Conservation (phyloP, 345 rosid species). For the Citrus australasica region DNA sequence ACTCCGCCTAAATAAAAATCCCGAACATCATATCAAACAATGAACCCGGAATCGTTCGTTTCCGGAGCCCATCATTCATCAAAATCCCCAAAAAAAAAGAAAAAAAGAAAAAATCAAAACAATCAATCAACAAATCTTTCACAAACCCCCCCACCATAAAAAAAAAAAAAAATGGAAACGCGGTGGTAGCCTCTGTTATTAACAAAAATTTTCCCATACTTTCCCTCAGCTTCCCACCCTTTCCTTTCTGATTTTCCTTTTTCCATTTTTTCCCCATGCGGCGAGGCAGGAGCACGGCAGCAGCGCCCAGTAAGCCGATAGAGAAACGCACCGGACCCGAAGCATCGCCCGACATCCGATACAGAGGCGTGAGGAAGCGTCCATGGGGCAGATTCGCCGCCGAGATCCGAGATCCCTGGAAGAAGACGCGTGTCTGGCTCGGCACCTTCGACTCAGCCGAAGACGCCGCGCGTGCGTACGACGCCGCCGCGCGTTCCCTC, state of each 20-base stretch:
- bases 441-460: constrained; percentile 38
- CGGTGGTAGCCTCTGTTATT: background rate
- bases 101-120: background rate
- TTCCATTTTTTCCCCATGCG: constrained; percentile 6
- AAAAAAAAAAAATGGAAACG: background rate
- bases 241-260: background rate
- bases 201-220: background rate
- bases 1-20: background rate
- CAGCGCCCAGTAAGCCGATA: background rate
- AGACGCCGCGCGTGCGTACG: constrained; percentile 37
- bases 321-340: background rate
- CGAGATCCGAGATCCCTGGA: constrained; percentile 39
- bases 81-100: background rate
- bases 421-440: constrained; percentile 38
- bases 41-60: background rate
- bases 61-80: background rate
- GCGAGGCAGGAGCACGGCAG: constrained; percentile 11
- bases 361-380: constrained; percentile 35
- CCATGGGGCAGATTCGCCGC: constrained; percentile 41
- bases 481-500: constrained; percentile 30
- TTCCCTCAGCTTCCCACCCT: background rate
- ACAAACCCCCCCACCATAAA: background rate
- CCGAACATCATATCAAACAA: background rate
- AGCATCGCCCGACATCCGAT: constrained; percentile 7
- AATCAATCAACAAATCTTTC: background rate